A percentile compares a stretch with the other conserved stretches of the same genome.
Conservation (phyloP, 345 rosid species). For the Limnanthes douglasii region DNA sequence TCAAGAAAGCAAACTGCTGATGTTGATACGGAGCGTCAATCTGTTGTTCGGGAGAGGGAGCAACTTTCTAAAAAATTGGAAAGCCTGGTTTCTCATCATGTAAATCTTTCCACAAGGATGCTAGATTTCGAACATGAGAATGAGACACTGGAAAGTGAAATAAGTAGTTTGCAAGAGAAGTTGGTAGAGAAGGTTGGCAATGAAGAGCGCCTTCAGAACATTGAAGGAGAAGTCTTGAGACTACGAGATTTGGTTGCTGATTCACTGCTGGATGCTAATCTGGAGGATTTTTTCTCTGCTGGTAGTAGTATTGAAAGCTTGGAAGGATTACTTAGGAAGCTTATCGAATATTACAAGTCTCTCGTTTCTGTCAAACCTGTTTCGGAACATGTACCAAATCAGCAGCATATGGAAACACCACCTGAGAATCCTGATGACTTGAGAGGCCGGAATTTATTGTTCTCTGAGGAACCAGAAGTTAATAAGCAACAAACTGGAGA, state of each 20-base stretch:
- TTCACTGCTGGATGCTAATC: slow-evolving; percentile 37
- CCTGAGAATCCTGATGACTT: slow-evolving; percentile 14
- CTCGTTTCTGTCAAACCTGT: slow-evolving; percentile 14
- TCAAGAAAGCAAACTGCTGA: slow-evolving; percentile 32
- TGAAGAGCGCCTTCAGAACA: slow-evolving; percentile 27
- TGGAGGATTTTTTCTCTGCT: slow-evolving; percentile 23
- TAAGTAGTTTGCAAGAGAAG: slow-evolving; percentile 32
- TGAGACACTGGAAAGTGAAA: slow-evolving; percentile 34
- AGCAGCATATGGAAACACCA: slow-evolving; percentile 12
- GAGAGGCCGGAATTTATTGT: slow-evolving; percentile 19
- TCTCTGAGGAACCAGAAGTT: slow-evolving; percentile 14
- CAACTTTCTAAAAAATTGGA: slow-evolving; percentile 49
- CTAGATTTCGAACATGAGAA: slow-evolving; percentile 42
- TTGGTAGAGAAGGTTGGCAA: slow-evolving; percentile 31
- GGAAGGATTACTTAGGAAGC: slow-evolving; percentile 51
- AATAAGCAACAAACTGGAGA: slow-evolving; percentile 10
- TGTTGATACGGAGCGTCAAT: slow-evolving; percentile 37
- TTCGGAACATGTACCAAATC: slow-evolving; percentile 11
- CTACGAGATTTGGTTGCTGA: slow-evolving; percentile 43
- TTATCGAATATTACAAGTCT: slow-evolving; percentile 38
- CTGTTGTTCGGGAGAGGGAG: slow-evolving; percentile 29
- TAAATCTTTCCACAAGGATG: slow-evolving; percentile 24
- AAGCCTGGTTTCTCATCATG: slow-evolving; percentile 23
- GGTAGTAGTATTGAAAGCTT: slow-evolving; percentile 32
- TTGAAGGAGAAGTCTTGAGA: slow-evolving; percentile 34